Evolutionary conservation across 306 rosid genomes (phyloP).

Genomic region (Citrullus colocynthis): DNA sequence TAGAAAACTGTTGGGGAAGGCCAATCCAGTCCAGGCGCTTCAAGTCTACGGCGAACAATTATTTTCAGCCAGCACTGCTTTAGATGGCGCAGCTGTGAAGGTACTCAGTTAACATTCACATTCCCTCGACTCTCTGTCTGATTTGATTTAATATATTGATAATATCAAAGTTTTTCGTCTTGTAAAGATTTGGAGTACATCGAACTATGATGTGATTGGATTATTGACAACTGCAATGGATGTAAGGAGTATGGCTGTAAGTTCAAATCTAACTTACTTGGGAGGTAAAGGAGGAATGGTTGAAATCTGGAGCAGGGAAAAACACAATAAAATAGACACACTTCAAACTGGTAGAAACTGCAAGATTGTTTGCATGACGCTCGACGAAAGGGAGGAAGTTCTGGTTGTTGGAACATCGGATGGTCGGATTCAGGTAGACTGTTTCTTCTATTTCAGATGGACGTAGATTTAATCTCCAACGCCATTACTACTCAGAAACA

Average conservation of each 20-base stretch:
- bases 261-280: slow-evolving; percentile 69
- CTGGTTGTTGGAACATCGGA: slow-evolving; percentile 77
- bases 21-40: slow-evolving; percentile 57
- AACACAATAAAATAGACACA: slow-evolving; percentile 41
- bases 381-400: slow-evolving; percentile 55
- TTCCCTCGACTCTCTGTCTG: background rate
- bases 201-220: slow-evolving; percentile 49
- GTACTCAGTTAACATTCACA: slow-evolving; percentile 21
- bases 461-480: no score
- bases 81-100: slow-evolving; percentile 74
- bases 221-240: slow-evolving; percentile 48
- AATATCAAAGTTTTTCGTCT: background rate
- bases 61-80: slow-evolving; percentile 52
- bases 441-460: no score
- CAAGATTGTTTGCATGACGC: slow-evolving; percentile 55
- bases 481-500: background rate
- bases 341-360: slow-evolving; percentile 50
- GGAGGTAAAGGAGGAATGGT: slow-evolving; percentile 76
- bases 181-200: slow-evolving; percentile 55
- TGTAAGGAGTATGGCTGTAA: slow-evolving; percentile 64
- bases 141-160: background rate
- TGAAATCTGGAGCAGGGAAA: slow-evolving; percentile 73
- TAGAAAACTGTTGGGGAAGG: slow-evolving; percentile 55
- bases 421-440: slow-evolving; percentile 64
- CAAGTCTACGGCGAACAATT: slow-evolving; percentile 50